Evolutionary conservation across 1,284 basidiomycete genomes (phyloP), one percentile per base, ranked within the genome.

Genomic region (Clitocybe nebularis): DNA sequence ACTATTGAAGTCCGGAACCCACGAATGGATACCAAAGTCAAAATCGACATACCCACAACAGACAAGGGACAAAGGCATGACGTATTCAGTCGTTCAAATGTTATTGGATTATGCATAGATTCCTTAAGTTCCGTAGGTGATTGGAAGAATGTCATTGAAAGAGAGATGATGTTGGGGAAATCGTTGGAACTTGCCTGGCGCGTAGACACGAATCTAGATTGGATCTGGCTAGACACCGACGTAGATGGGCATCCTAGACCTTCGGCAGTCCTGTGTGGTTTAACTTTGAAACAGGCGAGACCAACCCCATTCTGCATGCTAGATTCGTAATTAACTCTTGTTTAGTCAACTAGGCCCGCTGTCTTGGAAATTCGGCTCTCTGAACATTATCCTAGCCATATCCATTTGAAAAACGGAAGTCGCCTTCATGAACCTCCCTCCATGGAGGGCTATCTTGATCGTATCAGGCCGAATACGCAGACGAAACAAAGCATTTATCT

Each of bases 371-470:
- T 92, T 37, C 76, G 88, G 3, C 58, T 85, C 1, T 80, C 76
- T 14, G 72, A 78, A 37, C 91, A 93, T 60, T 71, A 69, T 22
- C 75, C 81, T 0, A 75, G 71, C 2, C 65, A 68, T 33, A 56
- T 88, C 17, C 69, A 71, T 46, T 60, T 78, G 11, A 74, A 72
- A 45, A 71, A 77, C 47, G 81, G 80, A 35, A 73, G 64, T 11
- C 67, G 64, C 30, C 55, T 89, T 9, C 61, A 72, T 13, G 87
- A 93, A 56, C 90, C 90, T 1, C 77, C 80, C 0, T 75, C 78
- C 1, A 66, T 93, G 34, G 90, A 93, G 62, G 90, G 90, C 1
- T 93, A 85, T 61, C 63, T 91, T 24, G 76, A 86, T 44, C 81
- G 84, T 39, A 74, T 91, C 55, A 77, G 75, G 47, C 71, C 79